Evolutionary conservation across 208 protist genomes (phyloP).

Genomic region (Crithidia expoeki): DNA sequence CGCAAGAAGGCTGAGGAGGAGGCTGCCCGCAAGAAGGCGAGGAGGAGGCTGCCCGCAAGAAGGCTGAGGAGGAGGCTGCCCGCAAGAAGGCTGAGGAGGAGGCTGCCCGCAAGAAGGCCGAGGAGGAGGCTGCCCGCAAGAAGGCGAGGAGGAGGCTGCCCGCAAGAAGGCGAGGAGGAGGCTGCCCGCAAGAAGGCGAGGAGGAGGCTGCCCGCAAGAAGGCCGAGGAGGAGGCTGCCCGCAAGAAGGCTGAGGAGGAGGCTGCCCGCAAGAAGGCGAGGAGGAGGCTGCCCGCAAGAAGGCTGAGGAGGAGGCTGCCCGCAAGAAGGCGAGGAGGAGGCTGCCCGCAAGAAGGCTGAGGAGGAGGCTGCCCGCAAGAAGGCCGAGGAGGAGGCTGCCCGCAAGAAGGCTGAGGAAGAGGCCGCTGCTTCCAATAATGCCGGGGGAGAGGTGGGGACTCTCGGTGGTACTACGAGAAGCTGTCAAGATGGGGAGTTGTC

Average conservation of each 20-base stretch:
- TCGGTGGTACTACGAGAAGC: background rate
- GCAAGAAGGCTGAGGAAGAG: slow-evolving; percentile 7
- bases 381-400: slow-evolving; percentile 1
- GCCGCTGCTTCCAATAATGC: slow-evolving; percentile 4
- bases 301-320: slow-evolving; percentile 6
- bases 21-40: background rate
- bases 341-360: background rate
- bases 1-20: slow-evolving; percentile 17
- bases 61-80: background rate
- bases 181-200: too few relatives aligned
- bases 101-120: background rate
- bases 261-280: slow-evolving; percentile 1
- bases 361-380: background rate
- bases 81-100: background rate
- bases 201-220: background rate
- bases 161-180: slow-evolving; percentile 1
- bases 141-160: background rate
- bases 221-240: slow-evolving; percentile 1
- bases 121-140: slow-evolving; percentile 4
- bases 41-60: background rate
- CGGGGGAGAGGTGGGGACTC: background rate
- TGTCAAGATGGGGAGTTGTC: background rate
- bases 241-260: slow-evolving; percentile 7
- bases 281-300: background rate
- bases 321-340: slow-evolving; percentile 1